These are phyloP conservation scores for Aspergillus proliferans DNA, from an alignment of 2,329 filamentous ascomycete genomes.

Conservation along the genomic window DNA sequence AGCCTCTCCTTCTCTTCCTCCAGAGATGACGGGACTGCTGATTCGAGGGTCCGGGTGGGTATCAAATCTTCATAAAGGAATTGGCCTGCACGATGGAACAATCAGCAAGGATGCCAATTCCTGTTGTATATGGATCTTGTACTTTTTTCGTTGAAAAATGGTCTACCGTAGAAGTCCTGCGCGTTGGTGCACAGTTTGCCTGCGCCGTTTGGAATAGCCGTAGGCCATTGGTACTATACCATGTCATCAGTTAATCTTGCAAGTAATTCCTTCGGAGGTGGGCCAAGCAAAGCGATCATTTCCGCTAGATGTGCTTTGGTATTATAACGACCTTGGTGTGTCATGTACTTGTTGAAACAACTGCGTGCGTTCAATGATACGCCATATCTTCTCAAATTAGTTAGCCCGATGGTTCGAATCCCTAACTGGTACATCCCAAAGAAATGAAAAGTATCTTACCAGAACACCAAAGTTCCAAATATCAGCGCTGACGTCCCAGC, in stretches of 20 bases:
- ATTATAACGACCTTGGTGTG: constrained; percentile 28
- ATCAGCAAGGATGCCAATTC: constrained; percentile 11
- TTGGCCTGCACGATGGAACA: constrained; percentile 20
- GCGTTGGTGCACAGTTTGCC: constrained; percentile 25
- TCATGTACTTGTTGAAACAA: constrained; percentile 32
- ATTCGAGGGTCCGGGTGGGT: constrained; percentile 23
- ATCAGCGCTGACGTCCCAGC: constrained; percentile 34
- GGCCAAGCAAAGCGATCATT: constrained; percentile 39
- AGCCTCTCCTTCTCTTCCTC: constrained; percentile 25
- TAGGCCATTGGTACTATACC: constrained; percentile 23
- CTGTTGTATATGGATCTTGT: constrained; percentile 10
- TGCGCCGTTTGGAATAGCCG: constrained; percentile 22
- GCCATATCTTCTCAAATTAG: constrained; percentile 23
- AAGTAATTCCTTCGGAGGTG: constrained; percentile 31
- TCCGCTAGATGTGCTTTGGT: constrained; percentile 36
- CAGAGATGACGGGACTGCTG: constrained; percentile 20
- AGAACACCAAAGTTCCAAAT: constrained; percentile 39
- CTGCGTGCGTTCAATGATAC: constrained; percentile 32
- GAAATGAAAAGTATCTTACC: constrained; percentile 11
- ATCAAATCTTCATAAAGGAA: constrained; percentile 30
- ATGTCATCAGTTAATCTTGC: constrained; percentile 25
- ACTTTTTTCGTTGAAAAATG: constrained; percentile 32
- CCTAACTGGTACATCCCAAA: too few relatives aligned
- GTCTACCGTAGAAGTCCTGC: constrained; percentile 31
- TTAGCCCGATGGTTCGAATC: too few relatives aligned